Evolutionary conservation across 441 rosid genomes (phyloP).

Genomic region (Erodium moschatum): DNA sequence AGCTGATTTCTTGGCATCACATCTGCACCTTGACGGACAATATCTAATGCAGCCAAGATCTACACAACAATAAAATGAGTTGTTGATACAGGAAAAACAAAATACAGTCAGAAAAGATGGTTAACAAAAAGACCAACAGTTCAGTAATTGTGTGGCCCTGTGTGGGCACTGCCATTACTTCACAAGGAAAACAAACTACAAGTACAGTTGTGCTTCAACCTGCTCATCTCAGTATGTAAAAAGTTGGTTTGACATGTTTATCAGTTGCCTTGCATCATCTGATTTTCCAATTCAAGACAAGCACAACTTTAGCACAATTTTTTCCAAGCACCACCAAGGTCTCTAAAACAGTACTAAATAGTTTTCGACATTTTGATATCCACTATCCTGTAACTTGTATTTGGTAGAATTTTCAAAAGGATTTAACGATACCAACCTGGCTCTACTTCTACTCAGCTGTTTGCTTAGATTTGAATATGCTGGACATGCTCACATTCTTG

Average conservation of each 20-base stretch:
- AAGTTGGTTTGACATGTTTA: not conserved
- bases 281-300: not conserved
- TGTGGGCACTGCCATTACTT: not conserved
- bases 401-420: too few relatives aligned
- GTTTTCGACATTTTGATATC: too few relatives aligned
- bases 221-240: not conserved
- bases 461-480: too few relatives aligned
- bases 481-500: too few relatives aligned
- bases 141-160: not conserved
- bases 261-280: not conserved
- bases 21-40: slow-evolving; percentile 98
- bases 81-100: slow-evolving; percentile 3
- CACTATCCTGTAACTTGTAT: too few relatives aligned
- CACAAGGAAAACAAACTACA: not conserved
- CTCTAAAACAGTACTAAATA: too few relatives aligned
- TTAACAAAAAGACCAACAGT: not conserved
- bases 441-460: too few relatives aligned
- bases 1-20: slow-evolving; percentile 95
- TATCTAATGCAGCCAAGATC: slow-evolving; percentile 92
- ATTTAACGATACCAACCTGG: too few relatives aligned
- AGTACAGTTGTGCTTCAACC: slow-evolving; percentile 1
- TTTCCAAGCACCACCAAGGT: not conserved
- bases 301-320: not conserved
- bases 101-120: not conserved
- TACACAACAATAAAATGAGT: slow-evolving; percentile 27